phyloP scores from a whole-genome alignment of 768 basidiomycete genomes.

The Rubroboletus pulcherrimus region DNA sequence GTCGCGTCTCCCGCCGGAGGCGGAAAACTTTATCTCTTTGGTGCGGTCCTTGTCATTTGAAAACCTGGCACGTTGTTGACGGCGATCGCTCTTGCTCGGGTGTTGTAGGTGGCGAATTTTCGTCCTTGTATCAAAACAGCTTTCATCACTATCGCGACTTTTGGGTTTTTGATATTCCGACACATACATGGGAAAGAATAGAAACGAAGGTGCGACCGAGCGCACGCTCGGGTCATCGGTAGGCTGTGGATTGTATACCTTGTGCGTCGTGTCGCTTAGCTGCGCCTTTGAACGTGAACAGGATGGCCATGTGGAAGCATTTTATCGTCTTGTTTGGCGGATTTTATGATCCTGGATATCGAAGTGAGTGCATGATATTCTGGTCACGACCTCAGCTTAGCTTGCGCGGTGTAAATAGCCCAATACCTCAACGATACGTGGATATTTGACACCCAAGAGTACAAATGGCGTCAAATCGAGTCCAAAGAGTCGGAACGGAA shows the following conservation, averaged over 20 bases:
- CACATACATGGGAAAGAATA: slow-evolving; percentile 82
- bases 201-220: slow-evolving; percentile 80
- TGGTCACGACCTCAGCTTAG: background rate
- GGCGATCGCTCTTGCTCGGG: background rate
- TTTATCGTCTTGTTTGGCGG: slow-evolving; percentile 85
- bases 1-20: slow-evolving; percentile 72
- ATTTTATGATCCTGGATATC: slow-evolving; percentile 83
- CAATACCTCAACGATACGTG: slow-evolving; percentile 82
- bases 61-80: background rate
- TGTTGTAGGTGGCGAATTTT: slow-evolving; percentile 74
- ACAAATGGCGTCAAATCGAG: slow-evolving; percentile 79
- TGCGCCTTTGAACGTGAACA: slow-evolving; percentile 21
- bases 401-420: slow-evolving; percentile 38
- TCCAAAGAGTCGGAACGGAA: slow-evolving; percentile 65
- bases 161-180: slow-evolving; percentile 80
- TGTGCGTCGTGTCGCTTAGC: background rate
- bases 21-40: slow-evolving; percentile 82
- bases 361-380: slow-evolving; percentile 42
- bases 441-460: slow-evolving; percentile 83
- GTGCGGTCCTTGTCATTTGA: slow-evolving; percentile 31
- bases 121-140: slow-evolving; percentile 73
- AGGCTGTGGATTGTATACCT: background rate
- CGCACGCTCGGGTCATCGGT: slow-evolving; percentile 83
- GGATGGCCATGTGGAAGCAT: slow-evolving; percentile 90
- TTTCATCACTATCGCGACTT: slow-evolving; percentile 90